Percentiles rank a stretch among this genome's conserved stretches.
These are phyloP conservation scores for Vicia faba DNA, from an alignment of 306 rosid species.

Conservation along the genomic window DNA sequence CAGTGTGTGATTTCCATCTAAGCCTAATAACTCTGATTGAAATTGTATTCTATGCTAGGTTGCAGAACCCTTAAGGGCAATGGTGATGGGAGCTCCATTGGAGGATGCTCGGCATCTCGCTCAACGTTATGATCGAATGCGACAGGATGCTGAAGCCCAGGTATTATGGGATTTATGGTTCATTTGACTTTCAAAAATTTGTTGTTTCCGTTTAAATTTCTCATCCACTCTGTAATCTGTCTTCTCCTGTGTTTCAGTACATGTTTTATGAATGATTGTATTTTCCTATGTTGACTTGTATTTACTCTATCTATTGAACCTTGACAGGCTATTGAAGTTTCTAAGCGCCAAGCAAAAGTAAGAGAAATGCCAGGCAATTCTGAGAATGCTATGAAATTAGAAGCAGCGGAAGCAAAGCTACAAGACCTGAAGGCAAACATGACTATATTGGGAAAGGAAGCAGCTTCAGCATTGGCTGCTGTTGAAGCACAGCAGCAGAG, in stretches of 20 bases:
- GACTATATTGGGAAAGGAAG: conserved; percentile 95
- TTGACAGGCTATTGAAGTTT: conserved; percentile 98
- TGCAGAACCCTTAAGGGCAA: conserved; percentile 90
- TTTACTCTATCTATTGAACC: conserved; percentile 62
- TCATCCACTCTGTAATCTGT: not conserved
- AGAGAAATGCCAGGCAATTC: conserved; percentile 85
- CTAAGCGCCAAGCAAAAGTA: conserved; percentile 81
- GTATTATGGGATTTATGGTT: conserved; percentile 47
- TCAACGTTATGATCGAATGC: conserved; percentile 87
- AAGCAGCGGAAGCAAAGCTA: conserved; percentile 85
- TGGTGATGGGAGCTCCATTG: conserved; percentile 92
- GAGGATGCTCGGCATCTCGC: conserved; percentile 97
- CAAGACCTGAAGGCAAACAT: conserved; percentile 85
- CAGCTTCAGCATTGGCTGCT: conserved; percentile 97
- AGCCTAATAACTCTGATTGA: conserved; percentile 26
- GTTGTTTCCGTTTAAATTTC: conserved; percentile 24
- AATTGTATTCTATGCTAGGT: conserved; percentile 56
- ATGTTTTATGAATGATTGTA: conserved; percentile 29
- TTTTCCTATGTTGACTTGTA: conserved; percentile 40
- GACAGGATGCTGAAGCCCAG: conserved; percentile 96
- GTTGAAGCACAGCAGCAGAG: conserved; percentile 99
- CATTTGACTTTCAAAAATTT: conserved; percentile 23
- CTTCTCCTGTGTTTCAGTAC: not conserved
- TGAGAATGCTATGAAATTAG: conserved; percentile 77
- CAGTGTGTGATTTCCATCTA: conserved; percentile 17